Conservation (phyloP, 257 asterid genomes). For the Ehretia macrophylla region DNA sequence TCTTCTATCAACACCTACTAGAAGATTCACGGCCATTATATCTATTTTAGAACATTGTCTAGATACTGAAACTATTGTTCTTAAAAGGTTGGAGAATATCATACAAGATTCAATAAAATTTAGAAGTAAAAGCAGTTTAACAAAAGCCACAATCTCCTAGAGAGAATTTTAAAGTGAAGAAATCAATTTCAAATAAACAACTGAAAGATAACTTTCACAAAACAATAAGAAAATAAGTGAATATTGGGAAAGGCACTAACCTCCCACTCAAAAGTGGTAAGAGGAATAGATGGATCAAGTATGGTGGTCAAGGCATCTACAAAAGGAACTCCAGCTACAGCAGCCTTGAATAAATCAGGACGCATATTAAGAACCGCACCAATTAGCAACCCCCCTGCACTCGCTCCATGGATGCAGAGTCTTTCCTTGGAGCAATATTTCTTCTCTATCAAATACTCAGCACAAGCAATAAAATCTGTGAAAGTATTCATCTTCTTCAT, state of each 20-base stretch:
- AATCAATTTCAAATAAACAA: not conserved
- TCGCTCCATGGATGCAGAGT: constrained; percentile 86
- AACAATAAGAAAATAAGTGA: not conserved
- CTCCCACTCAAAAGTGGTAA: constrained; percentile 99
- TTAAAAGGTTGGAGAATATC: too few species aligned
- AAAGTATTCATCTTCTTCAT: constrained; percentile 86
- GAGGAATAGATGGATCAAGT: constrained; percentile 98
- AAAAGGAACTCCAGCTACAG: constrained; percentile 94
- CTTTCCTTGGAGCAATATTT: constrained; percentile 82
- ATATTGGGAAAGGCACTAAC: constrained; percentile 32
- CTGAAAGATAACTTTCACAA: not conserved
- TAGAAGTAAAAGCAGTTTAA: too few species aligned
- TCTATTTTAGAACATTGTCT: too few species aligned
- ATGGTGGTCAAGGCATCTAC: constrained; percentile 91
- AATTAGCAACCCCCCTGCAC: constrained; percentile 95
- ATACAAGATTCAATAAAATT: too few species aligned
- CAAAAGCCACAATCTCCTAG: not conserved
- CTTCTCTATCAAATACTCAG: constrained; percentile 76
- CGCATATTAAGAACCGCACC: constrained; percentile 93
- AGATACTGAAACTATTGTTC: too few species aligned
- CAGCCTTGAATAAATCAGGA: constrained; percentile 87
- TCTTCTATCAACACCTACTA: too few species aligned
- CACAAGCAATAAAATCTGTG: constrained; percentile 80
- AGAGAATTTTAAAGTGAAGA: not conserved
- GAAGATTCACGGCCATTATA: too few species aligned